Evolutionary conservation across 2,329 filamentous ascomycete genomes (phyloP).

Genomic region (Ceratocystis alfenasii): DNA sequence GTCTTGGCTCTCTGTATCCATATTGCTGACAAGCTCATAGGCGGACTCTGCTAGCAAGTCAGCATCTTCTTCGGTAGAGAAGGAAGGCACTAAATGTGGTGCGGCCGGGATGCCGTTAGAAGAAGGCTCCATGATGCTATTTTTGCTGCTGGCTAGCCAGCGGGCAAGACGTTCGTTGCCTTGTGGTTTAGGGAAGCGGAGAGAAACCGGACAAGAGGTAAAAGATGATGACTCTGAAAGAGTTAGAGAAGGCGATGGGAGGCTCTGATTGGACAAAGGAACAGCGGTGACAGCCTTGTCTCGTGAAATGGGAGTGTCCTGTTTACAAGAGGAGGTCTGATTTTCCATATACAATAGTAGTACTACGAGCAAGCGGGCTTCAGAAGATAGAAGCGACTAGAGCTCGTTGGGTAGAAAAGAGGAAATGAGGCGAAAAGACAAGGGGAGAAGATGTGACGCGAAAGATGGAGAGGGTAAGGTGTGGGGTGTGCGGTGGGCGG

Average conservation of each 20-base stretch:
- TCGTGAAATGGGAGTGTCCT: slow-evolving; percentile 17
- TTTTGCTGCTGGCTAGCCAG: slow-evolving; percentile 48
- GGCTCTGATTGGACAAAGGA: background rate
- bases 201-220: slow-evolving; percentile 36
- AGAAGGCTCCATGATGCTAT: slow-evolving; percentile 39
- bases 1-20: slow-evolving; percentile 43
- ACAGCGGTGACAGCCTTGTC: background rate
- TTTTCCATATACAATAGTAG: slow-evolving; percentile 16
- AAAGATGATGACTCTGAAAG: slow-evolving; percentile 13
- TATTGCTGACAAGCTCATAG: slow-evolving; percentile 44
- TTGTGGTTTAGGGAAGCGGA: slow-evolving; percentile 46
- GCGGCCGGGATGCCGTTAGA: background rate
- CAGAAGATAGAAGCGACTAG: slow-evolving; percentile 11
- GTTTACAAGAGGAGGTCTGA: slow-evolving; percentile 8
- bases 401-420: slow-evolving; percentile 5
- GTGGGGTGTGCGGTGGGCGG: background rate
- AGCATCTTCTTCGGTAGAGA: slow-evolving; percentile 29
- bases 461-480: background rate
- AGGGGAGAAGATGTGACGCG: background rate
- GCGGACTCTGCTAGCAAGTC: slow-evolving; percentile 41
- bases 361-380: slow-evolving; percentile 16
- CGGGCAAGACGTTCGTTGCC: slow-evolving; percentile 45
- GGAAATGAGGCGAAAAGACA: background rate
- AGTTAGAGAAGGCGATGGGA: slow-evolving; percentile 13
- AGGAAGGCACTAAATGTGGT: slow-evolving; percentile 24